Percentiles rank a stretch among this genome's conserved stretches.
phyloP scores from a whole-genome alignment of 331 rosid species.

The Prunus yedoensis region DNA sequence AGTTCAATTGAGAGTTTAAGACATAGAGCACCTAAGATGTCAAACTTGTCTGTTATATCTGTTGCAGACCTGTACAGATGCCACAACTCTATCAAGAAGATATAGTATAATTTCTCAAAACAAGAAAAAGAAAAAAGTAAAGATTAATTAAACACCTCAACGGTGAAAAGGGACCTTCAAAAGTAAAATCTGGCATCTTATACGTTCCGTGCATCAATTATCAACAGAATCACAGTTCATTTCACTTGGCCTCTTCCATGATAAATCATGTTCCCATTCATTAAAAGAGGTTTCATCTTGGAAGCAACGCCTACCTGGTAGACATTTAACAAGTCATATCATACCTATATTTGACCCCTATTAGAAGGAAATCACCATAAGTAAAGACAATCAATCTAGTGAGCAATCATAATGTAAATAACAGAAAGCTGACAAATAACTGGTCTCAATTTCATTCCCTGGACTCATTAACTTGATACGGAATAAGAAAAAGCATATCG shows the following conservation, averaged over 20 bases:
- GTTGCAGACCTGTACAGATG: slow-evolving; percentile 51
- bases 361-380: not conserved
- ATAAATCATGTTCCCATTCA: slow-evolving; percentile 42
- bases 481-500: not conserved
- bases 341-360: not conserved
- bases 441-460: not conserved
- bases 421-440: not conserved
- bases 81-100: slow-evolving; percentile 28
- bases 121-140: not conserved
- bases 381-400: not conserved
- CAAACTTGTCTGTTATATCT: slow-evolving; percentile 44
- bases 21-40: slow-evolving; percentile 48
- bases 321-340: slow-evolving; percentile 15
- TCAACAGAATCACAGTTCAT: slow-evolving; percentile 38
- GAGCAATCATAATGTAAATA: not conserved
- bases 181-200: slow-evolving; percentile 36
- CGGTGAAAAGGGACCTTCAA: slow-evolving; percentile 43
- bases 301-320: slow-evolving; percentile 45
- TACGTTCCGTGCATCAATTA: slow-evolving; percentile 30
- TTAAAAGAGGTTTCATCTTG: slow-evolving; percentile 40
- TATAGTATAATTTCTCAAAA: slow-evolving; percentile 17
- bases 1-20: slow-evolving; percentile 14
- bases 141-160: slow-evolving; percentile 41
- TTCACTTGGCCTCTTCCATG: slow-evolving; percentile 43
- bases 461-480: not conserved